These are phyloP conservation scores for Hygrocybe coccinea DNA, from an alignment of 768 basidiomycete genomes.

Conservation along the genomic window DNA sequence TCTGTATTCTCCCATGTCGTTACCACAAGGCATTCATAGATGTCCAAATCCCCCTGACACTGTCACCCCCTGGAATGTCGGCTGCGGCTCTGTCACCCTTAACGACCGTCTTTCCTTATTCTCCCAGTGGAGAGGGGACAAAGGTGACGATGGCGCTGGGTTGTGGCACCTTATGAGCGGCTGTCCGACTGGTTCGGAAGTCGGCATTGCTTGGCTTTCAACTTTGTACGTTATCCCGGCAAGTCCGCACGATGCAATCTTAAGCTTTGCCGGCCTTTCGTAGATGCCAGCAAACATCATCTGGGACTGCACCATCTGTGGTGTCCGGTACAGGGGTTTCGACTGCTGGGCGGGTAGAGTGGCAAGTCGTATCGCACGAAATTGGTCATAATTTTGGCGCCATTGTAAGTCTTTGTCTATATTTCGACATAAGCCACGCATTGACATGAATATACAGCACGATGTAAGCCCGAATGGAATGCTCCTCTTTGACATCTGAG, in stretches of 20 bases:
- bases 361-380: conserved; percentile 80
- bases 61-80: conserved; percentile 67
- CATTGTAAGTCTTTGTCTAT: conserved; percentile 49
- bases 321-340: conserved; percentile 83
- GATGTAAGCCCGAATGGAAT: conserved; percentile 38
- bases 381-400: conserved; percentile 88
- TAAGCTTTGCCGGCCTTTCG: not conserved
- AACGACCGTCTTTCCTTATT: conserved; percentile 73
- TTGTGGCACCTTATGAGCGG: conserved; percentile 85
- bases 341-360: conserved; percentile 70
- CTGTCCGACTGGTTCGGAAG: conserved; percentile 74
- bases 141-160: conserved; percentile 68
- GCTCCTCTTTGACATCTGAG: not conserved
- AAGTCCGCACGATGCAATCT: not conserved
- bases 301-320: conserved; percentile 41
- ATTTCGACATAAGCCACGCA: not conserved
- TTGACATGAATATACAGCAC: conserved; percentile 36
- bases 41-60: conserved; percentile 58
- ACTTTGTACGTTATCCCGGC: conserved; percentile 49
- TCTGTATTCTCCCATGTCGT: conserved; percentile 2
- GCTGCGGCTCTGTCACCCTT: conserved; percentile 53
- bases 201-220: conserved; percentile 85
- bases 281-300: conserved; percentile 53
- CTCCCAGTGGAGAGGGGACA: conserved; percentile 74
- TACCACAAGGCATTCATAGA: conserved; percentile 26